Evolutionary conservation across 129 eudicot genomes (phyloP), one percentile per base, ranked within the genome.

Genomic region (Lonicera japonica): DNA sequence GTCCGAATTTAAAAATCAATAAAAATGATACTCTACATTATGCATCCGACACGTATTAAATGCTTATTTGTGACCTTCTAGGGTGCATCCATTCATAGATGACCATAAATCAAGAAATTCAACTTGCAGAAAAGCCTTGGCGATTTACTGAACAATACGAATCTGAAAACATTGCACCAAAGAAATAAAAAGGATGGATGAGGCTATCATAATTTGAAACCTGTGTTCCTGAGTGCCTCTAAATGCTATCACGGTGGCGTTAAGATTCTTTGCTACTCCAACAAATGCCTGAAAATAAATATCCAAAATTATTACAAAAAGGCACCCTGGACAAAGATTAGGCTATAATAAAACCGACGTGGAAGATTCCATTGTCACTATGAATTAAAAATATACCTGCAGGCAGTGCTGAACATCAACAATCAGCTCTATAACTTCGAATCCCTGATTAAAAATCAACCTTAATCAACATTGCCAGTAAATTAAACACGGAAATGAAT

Each of bases 161-260:
- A 61, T 13, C 36, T 15, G 15, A 21, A 61, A 41, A 21, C 14
- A 61, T 41, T 40, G 54, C 4, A 39, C 24, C 54, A 61, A 20
- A 41, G 36, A 40, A 14, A 40, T 15, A 60, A 40, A 13, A 25
- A 36, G 9, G 38, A 23, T 43, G 24, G 5, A 41, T 5, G 41
- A 39, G 54, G 47, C 51, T 34, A 29, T 16, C 25, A 68, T 38
- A 12, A 61, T 24, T 21, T 1, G 21, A 65, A 61, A 88, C 96
- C 95, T 92, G 77, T 64, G 57, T 76, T 82, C 95, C 74, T 92
- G 99, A 55, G 99, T 92, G 71, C 99, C 99, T 71, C 99, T 78
- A 66, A 92, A 92, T 61, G 99, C 96, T 76, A 92, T 85, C 47
- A 88, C 88, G 64, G 75, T 82, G 25, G 96, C 95, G 74, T 88